Base-by-base conservation (phyloP, 73 alveolate species). In the Paramecium bursaria region DNA sequence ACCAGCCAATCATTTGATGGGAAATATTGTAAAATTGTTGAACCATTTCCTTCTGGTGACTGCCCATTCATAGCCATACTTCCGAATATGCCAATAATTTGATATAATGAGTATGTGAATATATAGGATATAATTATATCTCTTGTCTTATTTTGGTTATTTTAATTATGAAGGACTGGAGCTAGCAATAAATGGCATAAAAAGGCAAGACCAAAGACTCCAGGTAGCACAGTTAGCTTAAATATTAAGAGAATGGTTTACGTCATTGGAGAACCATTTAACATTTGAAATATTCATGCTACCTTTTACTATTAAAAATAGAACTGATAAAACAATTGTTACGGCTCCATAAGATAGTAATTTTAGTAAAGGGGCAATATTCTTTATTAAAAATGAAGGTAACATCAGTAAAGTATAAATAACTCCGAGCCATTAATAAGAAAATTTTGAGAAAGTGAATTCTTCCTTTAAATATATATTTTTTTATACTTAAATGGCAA, bases 291-390 rank as follows among this genome's bases (percentile, higher is more conserved):
- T 33, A 11, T 48, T 29, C 31, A 29, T 1, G 10, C 51, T 17
- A 11, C 76, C 76, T 29, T 29, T 10, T 15, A 26, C 26, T 4
- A 57, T 57, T 25, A 57, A 25, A 17, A 26, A 57, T 1, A 57
- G 4, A 5, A 57, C 49, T 7, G 76, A 33, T 11, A 29, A 57
- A 4, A 57, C 30, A 25, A 50, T 57, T 23, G 76, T 50, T n/a
- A 57, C 7, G 0, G 76, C 26, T 29, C 50, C 76, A 27, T 57
- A 57, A 26, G 52, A 7, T 3, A 50, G 76, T 9, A 57, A 13
- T 57, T 57, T 57, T 1, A 57, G 47, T 57, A 57, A 57, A n/a
- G 76, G 76, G 13, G 76, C 17, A 30, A 57, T 57, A 57, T 57
- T 44, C 31, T 57, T 57, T 15, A 57, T 57, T 25, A 57, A 29